Conservation (phyloP, 2,329 filamentous ascomycete species). For the Rachicladosporium sp. region DNA sequence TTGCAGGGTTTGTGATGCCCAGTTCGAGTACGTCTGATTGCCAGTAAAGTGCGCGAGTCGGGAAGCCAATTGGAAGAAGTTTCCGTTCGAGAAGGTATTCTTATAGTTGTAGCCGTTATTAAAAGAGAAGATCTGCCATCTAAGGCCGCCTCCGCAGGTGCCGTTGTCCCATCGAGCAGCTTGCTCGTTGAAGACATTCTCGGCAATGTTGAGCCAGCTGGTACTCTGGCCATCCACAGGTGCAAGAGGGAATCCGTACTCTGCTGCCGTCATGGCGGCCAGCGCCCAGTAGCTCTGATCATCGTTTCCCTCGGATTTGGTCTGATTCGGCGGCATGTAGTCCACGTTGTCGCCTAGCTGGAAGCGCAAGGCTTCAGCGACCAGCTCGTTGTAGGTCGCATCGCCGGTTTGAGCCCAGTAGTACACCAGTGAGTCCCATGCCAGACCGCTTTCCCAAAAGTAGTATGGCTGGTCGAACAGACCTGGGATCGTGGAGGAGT, state of each 20-base stretch:
- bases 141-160: constrained; percentile 59
- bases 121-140: constrained; percentile 71
- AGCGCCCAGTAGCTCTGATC: constrained; percentile 68
- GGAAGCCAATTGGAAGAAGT: constrained; percentile 71
- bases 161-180: constrained; percentile 54
- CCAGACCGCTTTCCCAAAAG: constrained; percentile 54
- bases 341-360: constrained; percentile 49
- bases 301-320: constrained; percentile 33
- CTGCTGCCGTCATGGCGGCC: constrained; percentile 66
- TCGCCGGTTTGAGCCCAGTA: constrained; percentile 58
- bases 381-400: constrained; percentile 46
- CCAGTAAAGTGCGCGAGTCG: constrained; percentile 25
- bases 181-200: constrained; percentile 70
- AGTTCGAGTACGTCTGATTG: constrained; percentile 47
- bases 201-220: constrained; percentile 58
- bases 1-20: constrained; percentile 55
- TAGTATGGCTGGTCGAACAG: constrained; percentile 23
- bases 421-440: constrained; percentile 57
- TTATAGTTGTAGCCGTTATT: constrained; percentile 77
- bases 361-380: constrained; percentile 46
- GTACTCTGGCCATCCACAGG: constrained; percentile 51
- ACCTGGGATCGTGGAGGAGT: constrained; percentile 10
- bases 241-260: constrained; percentile 54
- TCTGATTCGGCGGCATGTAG: constrained; percentile 41
- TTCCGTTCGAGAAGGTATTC: constrained; percentile 68